These are phyloP conservation scores for Flaveria linearis DNA, from an alignment of 129 eudicot genomes.

Conservation along the genomic window DNA sequence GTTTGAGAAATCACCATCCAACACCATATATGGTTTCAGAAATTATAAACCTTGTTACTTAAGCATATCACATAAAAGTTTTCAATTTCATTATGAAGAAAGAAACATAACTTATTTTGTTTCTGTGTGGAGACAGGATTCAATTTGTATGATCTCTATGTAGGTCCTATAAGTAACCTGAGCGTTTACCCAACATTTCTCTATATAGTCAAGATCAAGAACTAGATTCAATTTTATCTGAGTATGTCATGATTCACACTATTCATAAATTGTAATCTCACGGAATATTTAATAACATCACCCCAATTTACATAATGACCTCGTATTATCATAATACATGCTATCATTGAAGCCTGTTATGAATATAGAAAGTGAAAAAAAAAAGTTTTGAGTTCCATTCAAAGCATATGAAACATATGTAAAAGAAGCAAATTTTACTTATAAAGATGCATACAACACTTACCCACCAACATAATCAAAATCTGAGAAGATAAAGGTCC, in stretches of 20 bases:
- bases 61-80: background rate
- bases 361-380: background rate
- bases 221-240: background rate
- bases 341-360: background rate
- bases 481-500: slow-evolving; percentile 88
- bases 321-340: background rate
- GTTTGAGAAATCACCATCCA: background rate
- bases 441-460: slow-evolving; percentile 27
- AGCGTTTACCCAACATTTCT: background rate
- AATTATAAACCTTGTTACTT: background rate
- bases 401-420: background rate
- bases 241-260: background rate
- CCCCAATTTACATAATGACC: background rate
- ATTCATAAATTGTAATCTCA: background rate
- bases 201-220: background rate
- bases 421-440: background rate
- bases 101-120: background rate
- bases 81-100: background rate
- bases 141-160: background rate
- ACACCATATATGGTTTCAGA: background rate
- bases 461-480: slow-evolving; percentile 92
- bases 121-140: background rate
- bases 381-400: background rate
- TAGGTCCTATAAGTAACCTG: background rate
- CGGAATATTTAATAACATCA: background rate